Percentiles rank a stretch among this genome's conserved stretches.
Conservation (phyloP, 2,329 filamentous ascomycete genomes). For the Graphiopsis chlorocephala region DNA sequence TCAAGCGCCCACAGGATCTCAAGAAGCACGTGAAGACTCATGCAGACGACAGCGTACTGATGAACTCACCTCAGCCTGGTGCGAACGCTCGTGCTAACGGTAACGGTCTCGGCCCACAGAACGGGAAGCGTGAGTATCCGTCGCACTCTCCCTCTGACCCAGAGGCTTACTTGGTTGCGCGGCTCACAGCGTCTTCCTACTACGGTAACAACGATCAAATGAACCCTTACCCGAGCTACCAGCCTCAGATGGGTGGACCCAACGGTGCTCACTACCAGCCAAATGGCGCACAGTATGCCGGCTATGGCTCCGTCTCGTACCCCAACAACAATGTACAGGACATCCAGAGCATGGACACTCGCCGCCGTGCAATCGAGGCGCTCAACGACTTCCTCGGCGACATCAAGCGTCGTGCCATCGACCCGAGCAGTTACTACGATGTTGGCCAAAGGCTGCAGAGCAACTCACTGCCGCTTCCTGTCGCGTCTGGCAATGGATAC, state of each 20-base stretch:
- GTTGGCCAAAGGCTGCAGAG: constrained; percentile 86
- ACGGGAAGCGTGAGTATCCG: constrained; percentile 39
- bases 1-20: constrained; percentile 97
- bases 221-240: constrained; percentile 33
- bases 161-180: constrained; percentile 19
- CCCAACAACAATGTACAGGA: constrained; percentile 39
- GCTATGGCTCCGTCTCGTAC: constrained; percentile 46
- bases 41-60: constrained; percentile 83
- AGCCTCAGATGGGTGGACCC: constrained; percentile 26
- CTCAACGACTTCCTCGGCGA: constrained; percentile 93
- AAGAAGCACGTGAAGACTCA: constrained; percentile 99
- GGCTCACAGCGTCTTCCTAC: constrained; percentile 32
- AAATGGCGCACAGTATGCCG: constrained; percentile 33
- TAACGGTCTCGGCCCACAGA: constrained; percentile 35
- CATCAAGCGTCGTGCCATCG: constrained; percentile 86
- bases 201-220: constrained; percentile 32
- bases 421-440: constrained; percentile 84
- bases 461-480: constrained; percentile 50
- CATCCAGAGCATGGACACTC: constrained; percentile 58
- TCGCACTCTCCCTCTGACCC: constrained; percentile 25
- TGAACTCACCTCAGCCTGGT: constrained; percentile 60
- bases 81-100: constrained; percentile 25
- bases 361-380: constrained; percentile 78
- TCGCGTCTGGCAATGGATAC: constrained; percentile 35
- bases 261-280: constrained; percentile 24